Evolutionary conservation across 306 rosid species (phyloP), one percentile per base, ranked within the genome.

Genomic region (Vicia villosa): DNA sequence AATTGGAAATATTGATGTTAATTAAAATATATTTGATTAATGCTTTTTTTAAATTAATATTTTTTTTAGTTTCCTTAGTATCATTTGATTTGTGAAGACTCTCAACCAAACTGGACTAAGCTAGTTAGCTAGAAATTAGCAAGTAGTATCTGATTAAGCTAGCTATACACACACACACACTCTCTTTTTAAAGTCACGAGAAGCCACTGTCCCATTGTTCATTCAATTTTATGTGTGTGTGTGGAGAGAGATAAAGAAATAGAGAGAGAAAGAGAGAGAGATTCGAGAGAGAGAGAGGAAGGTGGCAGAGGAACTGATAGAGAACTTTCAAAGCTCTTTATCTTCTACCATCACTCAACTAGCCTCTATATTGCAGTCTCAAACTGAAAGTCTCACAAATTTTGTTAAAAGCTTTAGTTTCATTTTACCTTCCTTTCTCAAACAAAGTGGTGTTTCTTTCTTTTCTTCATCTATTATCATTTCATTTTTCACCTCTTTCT

Each of bases 221-320:
- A 77, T 88, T 87, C 83, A 82, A 75, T 79, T 84, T 71, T 34
- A 51, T 75, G 77, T 49, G 75, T 28, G 36, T 8, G 24, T 49
- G 55, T 1, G 17, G 71, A 36, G 65, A 15, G 69, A 73, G 10
- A 61, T 75, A 72, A 77, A 74, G 66, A 36, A 77, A 38, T 75
- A 72, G 79, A 74, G 66, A 36, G 79, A 38, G 82, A 69, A 41
- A 52, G 80, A 61, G 79, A 68, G 42, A 34, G 81, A 43, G 85
- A 63, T 26, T 56, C 62, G 59, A 60, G 72, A 73, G 79, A 30
- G 34, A 30, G 34, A 34, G 38, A 34, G 7, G 38, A 73, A 42
- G 81, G 87, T 89, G 97, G 94, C 97, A 91, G 96, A 89, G 49
- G 79, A 91, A 94, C 99, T 88, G 97, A 94, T 91, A 87, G 99